Conservation (phyloP, 176 grass and related monocot species). For the Triticum monococcum region DNA sequence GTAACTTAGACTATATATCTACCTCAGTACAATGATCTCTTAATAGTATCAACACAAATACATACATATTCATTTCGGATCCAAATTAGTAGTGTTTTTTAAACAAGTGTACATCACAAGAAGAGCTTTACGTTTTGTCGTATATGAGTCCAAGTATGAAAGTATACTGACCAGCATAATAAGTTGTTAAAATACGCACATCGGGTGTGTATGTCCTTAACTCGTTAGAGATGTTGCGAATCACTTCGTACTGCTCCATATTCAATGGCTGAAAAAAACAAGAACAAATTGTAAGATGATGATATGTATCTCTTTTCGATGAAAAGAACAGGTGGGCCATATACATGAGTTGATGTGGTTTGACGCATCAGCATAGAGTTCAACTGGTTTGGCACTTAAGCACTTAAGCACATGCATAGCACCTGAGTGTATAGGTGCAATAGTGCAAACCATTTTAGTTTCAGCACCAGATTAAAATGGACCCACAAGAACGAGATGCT, state of each 20-base stretch:
- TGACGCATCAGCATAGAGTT: neutral
- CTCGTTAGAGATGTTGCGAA: slow-evolving; percentile 84
- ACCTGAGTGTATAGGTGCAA: neutral
- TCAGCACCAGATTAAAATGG: neutral
- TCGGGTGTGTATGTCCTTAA: slow-evolving; percentile 78
- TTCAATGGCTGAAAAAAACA: slow-evolving; percentile 80
- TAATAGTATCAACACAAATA: neutral
- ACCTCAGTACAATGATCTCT: neutral
- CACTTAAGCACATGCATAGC: neutral
- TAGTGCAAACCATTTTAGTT: neutral
- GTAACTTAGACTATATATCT: neutral
- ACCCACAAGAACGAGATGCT: neutral
- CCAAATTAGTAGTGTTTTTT: neutral
- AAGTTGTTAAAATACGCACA: slow-evolving; percentile 90
- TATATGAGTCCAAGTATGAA: slow-evolving; percentile 14
- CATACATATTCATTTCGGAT: neutral
- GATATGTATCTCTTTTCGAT: neutral
- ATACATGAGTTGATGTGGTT: neutral
- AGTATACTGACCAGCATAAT: slow-evolving; percentile 76
- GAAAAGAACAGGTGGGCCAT: neutral
- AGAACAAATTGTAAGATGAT: slow-evolving; percentile 43
- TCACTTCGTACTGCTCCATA: slow-evolving; percentile 82
- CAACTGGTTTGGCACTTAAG: neutral
- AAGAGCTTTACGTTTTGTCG: neutral
- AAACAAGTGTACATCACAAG: neutral